Evolutionary conservation across 202 grass and related monocot species (phyloP).

Genomic region (Elaeis oleifera): DNA sequence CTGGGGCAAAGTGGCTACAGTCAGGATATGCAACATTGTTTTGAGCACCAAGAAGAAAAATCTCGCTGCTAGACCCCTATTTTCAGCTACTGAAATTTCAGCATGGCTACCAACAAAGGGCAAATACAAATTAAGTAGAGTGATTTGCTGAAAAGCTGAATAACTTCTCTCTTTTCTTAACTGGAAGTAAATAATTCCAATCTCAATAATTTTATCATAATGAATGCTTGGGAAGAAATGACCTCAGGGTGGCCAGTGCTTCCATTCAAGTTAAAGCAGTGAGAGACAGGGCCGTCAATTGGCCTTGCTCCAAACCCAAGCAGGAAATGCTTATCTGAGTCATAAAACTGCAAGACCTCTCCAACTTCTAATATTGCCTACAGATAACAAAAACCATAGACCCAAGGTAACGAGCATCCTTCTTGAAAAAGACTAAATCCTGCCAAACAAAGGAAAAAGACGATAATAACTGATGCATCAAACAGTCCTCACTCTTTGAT

Average conservation of each 20-base stretch:
- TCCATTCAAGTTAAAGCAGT: constrained; percentile 98
- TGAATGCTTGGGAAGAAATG: too few relatives aligned
- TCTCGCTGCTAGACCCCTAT: background rate
- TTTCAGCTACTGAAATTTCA: too few relatives aligned
- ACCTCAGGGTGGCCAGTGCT: constrained; percentile 94
- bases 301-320: constrained; percentile 99
- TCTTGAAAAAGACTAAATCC: constrained; percentile 13
- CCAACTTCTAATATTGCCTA: constrained; percentile 96
- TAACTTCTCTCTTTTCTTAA: too few relatives aligned
- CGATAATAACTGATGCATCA: constrained; percentile 13
- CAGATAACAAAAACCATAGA: constrained; percentile 26
- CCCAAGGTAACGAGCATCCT: too few relatives aligned
- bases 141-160: too few relatives aligned
- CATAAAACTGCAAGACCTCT: constrained; percentile 86
- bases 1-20: constrained; percentile 27
- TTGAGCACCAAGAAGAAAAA: background rate
- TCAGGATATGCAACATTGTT: background rate
- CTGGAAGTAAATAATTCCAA: too few relatives aligned
- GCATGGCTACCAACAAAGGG: too few relatives aligned
- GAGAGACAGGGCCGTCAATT: constrained; percentile 93
- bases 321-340: constrained; percentile 58
- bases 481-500: constrained; percentile 84
- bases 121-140: too few relatives aligned
- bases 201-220: too few relatives aligned
- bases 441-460: constrained; percentile 18